Evolutionary conservation across 257 asterid species (phyloP).

Genomic region (Gardenia jasminoides): DNA sequence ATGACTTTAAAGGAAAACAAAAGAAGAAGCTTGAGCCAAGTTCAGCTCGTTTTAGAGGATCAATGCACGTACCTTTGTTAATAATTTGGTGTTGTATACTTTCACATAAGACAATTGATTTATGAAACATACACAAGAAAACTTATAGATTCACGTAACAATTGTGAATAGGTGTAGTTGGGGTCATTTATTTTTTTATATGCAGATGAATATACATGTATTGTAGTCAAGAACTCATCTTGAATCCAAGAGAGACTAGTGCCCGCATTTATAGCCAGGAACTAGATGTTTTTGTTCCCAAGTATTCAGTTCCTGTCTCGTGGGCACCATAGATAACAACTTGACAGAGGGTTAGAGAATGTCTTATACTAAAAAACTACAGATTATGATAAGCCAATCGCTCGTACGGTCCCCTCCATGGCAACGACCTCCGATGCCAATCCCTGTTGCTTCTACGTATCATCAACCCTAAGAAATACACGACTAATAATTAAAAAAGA

Average conservation of each 20-base stretch:
- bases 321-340: slow-evolving; percentile 15
- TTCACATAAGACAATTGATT: too few relatives aligned
- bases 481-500: neutral
- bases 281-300: slow-evolving; percentile 6
- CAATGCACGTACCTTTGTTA: too few relatives aligned
- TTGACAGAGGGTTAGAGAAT: neutral
- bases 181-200: too few relatives aligned
- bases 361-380: neutral
- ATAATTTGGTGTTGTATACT: too few relatives aligned
- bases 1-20: too few relatives aligned
- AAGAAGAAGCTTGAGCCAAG: too few relatives aligned
- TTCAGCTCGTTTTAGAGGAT: too few relatives aligned
- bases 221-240: neutral
- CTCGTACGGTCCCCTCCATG: slow-evolving; percentile 8
- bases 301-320: neutral
- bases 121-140: neutral
- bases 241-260: neutral
- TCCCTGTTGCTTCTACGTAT: neutral
- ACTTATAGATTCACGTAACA: neutral
- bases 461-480: too few relatives aligned
- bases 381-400: neutral
- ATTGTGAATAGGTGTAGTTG: neutral
- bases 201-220: neutral
- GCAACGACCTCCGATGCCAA: neutral
- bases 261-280: neutral